phyloP scores from a whole-genome alignment of 2,329 filamentous ascomycete genomes.

The Exophiala dermatitidis region DNA sequence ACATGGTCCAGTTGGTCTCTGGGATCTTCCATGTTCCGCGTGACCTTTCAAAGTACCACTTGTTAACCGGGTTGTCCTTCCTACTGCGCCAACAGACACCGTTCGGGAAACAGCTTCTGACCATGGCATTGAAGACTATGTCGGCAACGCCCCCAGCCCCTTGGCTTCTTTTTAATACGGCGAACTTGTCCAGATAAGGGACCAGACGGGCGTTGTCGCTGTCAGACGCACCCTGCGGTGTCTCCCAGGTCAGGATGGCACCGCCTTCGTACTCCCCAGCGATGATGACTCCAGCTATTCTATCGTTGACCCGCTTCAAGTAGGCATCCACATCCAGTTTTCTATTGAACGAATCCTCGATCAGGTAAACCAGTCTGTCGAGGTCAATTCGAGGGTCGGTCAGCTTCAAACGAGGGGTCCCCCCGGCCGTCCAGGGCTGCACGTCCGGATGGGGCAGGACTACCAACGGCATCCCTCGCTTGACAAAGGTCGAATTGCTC shows the following conservation, averaged over 20 bases:
- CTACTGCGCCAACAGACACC: slow-evolving; percentile 91
- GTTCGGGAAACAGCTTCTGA: slow-evolving; percentile 74
- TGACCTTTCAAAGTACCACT: slow-evolving; percentile 96
- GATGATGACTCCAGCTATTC: slow-evolving; percentile 84
- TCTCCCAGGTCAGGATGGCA: slow-evolving; percentile 91
- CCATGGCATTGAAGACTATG: slow-evolving; percentile 94
- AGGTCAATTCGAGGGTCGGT: slow-evolving; percentile 79
- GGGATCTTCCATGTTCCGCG: slow-evolving; percentile 73
- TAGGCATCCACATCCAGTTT: slow-evolving; percentile 80
- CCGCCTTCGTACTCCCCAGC: slow-evolving; percentile 95
- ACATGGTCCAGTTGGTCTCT: slow-evolving; percentile 92
- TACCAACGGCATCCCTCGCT: slow-evolving; percentile 81
- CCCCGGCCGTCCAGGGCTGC: slow-evolving; percentile 61
- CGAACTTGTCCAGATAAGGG: slow-evolving; percentile 96
- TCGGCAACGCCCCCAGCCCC: slow-evolving; percentile 90
- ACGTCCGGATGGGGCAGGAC: slow-evolving; percentile 67
- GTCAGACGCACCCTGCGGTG: slow-evolving; percentile 53
- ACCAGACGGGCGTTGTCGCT: slow-evolving; percentile 59
- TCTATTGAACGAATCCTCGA: slow-evolving; percentile 86
- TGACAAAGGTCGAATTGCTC: slow-evolving; percentile 68
- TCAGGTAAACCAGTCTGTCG: slow-evolving; percentile 71
- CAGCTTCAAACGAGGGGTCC: slow-evolving; percentile 58
- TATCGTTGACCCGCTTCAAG: slow-evolving; percentile 67
- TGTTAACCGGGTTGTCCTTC: slow-evolving; percentile 90
- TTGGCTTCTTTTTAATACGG: slow-evolving; percentile 79